These are phyloP conservation scores for Dentipellis fragilis DNA, from an alignment of 768 basidiomycete species.

Conservation along the genomic window DNA sequence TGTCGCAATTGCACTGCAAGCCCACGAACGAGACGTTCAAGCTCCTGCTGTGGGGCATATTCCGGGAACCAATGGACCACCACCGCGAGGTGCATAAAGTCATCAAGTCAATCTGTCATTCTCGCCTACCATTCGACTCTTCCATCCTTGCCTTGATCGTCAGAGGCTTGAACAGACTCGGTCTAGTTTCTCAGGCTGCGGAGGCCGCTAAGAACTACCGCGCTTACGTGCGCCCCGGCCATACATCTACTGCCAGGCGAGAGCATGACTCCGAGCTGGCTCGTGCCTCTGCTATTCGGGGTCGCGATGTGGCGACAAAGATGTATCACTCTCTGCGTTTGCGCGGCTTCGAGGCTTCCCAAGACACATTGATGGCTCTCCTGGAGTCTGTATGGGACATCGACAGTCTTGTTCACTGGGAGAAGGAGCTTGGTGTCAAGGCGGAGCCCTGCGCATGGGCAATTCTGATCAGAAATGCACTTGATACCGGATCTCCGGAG, in stretches of 20 bases:
- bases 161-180: slow-evolving; percentile 11
- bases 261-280: slow-evolving; percentile 6
- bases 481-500: slow-evolving; percentile 26
- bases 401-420: slow-evolving; percentile 19
- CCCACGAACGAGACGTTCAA: slow-evolving; percentile 38
- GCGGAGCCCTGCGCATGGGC: slow-evolving; percentile 42
- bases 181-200: slow-evolving; percentile 5
- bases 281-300: neutral
- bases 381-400: slow-evolving; percentile 2
- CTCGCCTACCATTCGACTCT: slow-evolving; percentile 11
- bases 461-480: slow-evolving; percentile 41
- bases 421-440: slow-evolving; percentile 29
- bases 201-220: slow-evolving; percentile 11
- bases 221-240: neutral
- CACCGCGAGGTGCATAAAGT: slow-evolving; percentile 6
- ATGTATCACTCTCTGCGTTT: slow-evolving; percentile 1
- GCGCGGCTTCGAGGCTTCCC: slow-evolving; percentile 8
- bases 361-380: slow-evolving; percentile 7
- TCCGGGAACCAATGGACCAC: slow-evolving; percentile 15
- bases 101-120: slow-evolving; percentile 7
- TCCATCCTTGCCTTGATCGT: slow-evolving; percentile 8
- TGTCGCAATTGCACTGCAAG: slow-evolving; percentile 29
- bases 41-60: slow-evolving; percentile 37
- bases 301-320: neutral
- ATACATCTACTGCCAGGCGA: neutral